Base-by-base conservation (phyloP, 305 asterid species). In the Ajuga reptans region DNA sequence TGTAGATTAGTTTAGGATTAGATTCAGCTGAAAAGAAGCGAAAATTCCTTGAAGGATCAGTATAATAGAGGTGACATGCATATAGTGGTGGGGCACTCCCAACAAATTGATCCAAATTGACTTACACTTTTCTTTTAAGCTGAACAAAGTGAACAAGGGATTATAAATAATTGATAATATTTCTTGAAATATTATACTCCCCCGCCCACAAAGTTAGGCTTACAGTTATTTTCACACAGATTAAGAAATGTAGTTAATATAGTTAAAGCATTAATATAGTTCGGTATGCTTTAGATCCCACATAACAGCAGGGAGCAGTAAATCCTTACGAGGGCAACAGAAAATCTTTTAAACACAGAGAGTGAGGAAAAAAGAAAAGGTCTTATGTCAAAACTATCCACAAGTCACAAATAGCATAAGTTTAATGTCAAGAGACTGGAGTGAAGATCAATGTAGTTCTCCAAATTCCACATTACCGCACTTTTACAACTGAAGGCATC, bases 401-500 rank as follows among this genome's bases (percentile, higher is more conserved):
- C 27, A 21, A 21, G n/a, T 21, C 27, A 21, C 27, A 21, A 21
- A 21, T 21, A 21, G 27, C 27, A 21, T 21, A 2, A 21, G 27
- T 21, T 21, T 21, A 21, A 21, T 21, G 27, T 21, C 27, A 21
- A 21, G 1, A 21, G 27, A 21, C 27, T 21, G 2, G 27, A 21
- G 27, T n/a, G n/a, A n/a, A n/a, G n/a, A n/a, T n/a, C n/a, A n/a
- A n/a, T n/a, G n/a, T n/a, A n/a, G n/a, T n/a, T n/a, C n/a, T n/a
- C n/a, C n/a, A n/a, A n/a, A n/a, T n/a, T n/a, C n/a, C n/a, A n/a
- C n/a, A n/a, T 21, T 21, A 21, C 29, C 58, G 36, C 51, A 54
- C 62, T 41, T 41, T 34, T 68, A 68, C 64, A 43, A 29, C 60
- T 11, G 33, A 56, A 50, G 71, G 61, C n/a, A 47, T 62, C 24